phyloP scores from a whole-genome alignment of 2,329 filamentous ascomycete species.

The Colletotrichum plurivorum region DNA sequence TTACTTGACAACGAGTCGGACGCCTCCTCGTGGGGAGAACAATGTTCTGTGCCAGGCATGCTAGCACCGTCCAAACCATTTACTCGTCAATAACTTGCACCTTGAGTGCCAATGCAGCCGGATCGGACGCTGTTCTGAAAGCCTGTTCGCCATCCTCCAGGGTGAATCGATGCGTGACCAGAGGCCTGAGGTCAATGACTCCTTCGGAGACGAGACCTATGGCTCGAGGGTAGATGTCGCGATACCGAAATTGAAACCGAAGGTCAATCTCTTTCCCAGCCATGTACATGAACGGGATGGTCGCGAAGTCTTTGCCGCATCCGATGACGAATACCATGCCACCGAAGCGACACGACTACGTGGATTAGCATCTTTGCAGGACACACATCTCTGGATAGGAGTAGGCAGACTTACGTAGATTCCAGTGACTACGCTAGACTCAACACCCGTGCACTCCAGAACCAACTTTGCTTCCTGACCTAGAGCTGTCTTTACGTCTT shows the following conservation, averaged over 20 bases:
- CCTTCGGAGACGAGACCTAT: slow-evolving; percentile 52
- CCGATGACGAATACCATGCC: slow-evolving; percentile 54
- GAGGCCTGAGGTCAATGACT: slow-evolving; percentile 47
- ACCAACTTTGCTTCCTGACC: slow-evolving; percentile 66
- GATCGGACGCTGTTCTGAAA: slow-evolving; percentile 41
- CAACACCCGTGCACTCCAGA: slow-evolving; percentile 78
- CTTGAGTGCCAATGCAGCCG: slow-evolving; percentile 34
- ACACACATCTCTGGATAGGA: background rate
- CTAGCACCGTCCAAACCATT: background rate
- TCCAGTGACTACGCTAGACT: slow-evolving; percentile 71
- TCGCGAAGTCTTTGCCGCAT: slow-evolving; percentile 50
- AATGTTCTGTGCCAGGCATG: no score
- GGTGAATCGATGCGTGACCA: slow-evolving; percentile 50
- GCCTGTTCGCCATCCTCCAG: slow-evolving; percentile 52
- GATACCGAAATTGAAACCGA: slow-evolving; percentile 55
- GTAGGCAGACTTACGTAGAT: slow-evolving; percentile 62
- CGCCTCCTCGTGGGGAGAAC: no score
- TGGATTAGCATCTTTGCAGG: background rate
- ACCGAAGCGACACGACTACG: slow-evolving; percentile 47
- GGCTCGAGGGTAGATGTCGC: slow-evolving; percentile 56
- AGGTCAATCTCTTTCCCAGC: slow-evolving; percentile 51
- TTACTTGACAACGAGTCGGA: no score
- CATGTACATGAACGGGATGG: slow-evolving; percentile 55
- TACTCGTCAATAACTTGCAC: slow-evolving; percentile 41
- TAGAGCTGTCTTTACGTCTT: slow-evolving; percentile 46